Evolutionary conservation across 805 yeast species (phyloP), one percentile per base, ranked within the genome.

Genomic region (Ogataea trehaloabstinens): DNA sequence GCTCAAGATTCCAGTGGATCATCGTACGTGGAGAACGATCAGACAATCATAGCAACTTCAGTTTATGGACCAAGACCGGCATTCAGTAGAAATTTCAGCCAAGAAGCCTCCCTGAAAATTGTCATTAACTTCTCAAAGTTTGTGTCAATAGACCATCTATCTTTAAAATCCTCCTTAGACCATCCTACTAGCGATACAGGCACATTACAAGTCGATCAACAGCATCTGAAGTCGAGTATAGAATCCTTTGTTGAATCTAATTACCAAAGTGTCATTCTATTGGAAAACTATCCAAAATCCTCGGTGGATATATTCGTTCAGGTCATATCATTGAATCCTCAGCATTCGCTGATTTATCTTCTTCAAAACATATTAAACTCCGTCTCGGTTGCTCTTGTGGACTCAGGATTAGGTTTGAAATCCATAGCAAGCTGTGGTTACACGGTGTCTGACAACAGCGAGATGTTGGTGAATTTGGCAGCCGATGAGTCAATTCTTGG

Each of bases 61-160:
- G 80, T 91, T 0, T 85, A 80, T 61, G 98, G 98, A 0, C 98
- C 98, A 4, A 72, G 89, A 48, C 96, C 98, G 6, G 80, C 55
- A 21, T 59, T 60, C 31, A 51, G 55, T 8, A 49, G 49, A 28
- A 44, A 49, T 6, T 61, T 60, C 27, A 57, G 52, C 77, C 44
- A 52, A 11, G 55, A 53, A 40, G 63, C 64, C 3, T 45, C 39
- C 15, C 34, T 61, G 24, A 53, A 59, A 28, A 45, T 60, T 10
- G 45, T 47, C 12, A 33, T 60, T 34, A 70, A 71, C 48, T 71
- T 80, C 41, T 66, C 75, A 13, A 79, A 80, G 3, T 73, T 74
- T 48, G 54, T 49, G 13, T 42, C 51, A 2, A 27, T 47, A 18
- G 49, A 48, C 5, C 47, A 40, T 24, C 35, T 52, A 6, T 41